Evolutionary conservation across 164 flowering plant genomes (phyloP), one percentile per base, ranked within the genome.

Genomic region (Magnolia officinalis): DNA sequence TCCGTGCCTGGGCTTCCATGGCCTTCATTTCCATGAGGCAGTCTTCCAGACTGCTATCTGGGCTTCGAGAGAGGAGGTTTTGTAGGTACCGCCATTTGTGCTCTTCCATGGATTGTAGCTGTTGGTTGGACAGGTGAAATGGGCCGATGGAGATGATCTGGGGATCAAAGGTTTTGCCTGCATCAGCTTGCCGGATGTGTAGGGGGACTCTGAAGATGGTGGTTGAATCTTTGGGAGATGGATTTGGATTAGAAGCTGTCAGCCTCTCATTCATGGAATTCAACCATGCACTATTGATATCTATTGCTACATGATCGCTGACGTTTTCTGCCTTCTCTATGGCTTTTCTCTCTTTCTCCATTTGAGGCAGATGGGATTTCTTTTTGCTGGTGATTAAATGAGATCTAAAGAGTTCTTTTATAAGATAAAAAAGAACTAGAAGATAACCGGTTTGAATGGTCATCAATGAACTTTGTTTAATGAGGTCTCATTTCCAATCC

Each of bases 131-230:
- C 18, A 63, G 72, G 23, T 75, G 77, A 1, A 21, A 75, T 20
- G 77, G 77, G 72, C 77, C 72, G 23, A 75, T 16, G 50, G 77
- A 67, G 72, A 75, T 29, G 13, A 75, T 9, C 8, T 68, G 72
- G 9, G 77, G 77, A 21, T 6, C 26, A 50, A 68, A 75, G 37
- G 72, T 50, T 0, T 24, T 7, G 61, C 61, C 18, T 1, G 51
- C 50, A 63, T 75, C 50, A 2, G 0, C 14, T 9, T 55, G 50
- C 1, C 63, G 24, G 1, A 67, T 13, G 50, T 10, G 2, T 1
- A 0, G 67, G 26, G 77, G 77, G 8, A 67, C 65, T 55, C 66
- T 75, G 14, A 24, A 26, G 65, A 75, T 75, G 55, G 26, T n/a
- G 71, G n/a, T 26, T 65, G 26, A 8, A 59, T 13, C 11, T 7